These are phyloP conservation scores for Adansonia grandidieri DNA, from an alignment of 441 rosid genomes.

Conservation along the genomic window DNA sequence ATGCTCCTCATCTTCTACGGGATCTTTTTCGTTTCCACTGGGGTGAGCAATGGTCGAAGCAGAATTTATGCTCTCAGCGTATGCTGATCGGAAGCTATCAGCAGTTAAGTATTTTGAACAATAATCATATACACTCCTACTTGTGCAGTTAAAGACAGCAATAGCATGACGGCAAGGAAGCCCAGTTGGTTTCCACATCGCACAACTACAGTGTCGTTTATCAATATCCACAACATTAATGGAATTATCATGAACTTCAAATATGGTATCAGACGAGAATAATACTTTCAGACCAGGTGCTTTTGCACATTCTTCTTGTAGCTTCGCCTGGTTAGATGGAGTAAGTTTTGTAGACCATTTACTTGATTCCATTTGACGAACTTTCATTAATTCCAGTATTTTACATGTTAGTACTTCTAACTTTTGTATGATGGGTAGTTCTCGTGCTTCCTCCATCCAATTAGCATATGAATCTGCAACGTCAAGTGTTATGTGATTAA, in stretches of 20 bases:
- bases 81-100: constrained; percentile 60
- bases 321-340: constrained; percentile 68
- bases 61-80: constrained; percentile 57
- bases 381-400: constrained; percentile 61
- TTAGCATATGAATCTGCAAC: constrained; percentile 61
- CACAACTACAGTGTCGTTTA: constrained; percentile 73
- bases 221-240: constrained; percentile 73
- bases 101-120: constrained; percentile 67
- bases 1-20: constrained; percentile 36
- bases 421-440: constrained; percentile 68
- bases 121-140: constrained; percentile 57
- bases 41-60: constrained; percentile 35
- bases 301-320: constrained; percentile 59
- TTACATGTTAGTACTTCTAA: constrained; percentile 53
- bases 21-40: constrained; percentile 41
- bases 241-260: constrained; percentile 82
- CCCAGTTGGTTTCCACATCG: constrained; percentile 68
- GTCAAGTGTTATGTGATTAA: constrained; percentile 62
- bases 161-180: constrained; percentile 89
- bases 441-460: constrained; percentile 80
- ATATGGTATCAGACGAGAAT: constrained; percentile 72
- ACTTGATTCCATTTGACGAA: constrained; percentile 50
- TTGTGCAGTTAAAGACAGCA: constrained; percentile 70
- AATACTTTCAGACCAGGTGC: constrained; percentile 45
- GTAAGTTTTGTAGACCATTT: constrained; percentile 66